Percentiles rank a stretch among this genome's conserved stretches.
These are phyloP conservation scores for Alternaria infectoria DNA, from an alignment of 2,329 filamentous ascomycete species.

Conservation along the genomic window DNA sequence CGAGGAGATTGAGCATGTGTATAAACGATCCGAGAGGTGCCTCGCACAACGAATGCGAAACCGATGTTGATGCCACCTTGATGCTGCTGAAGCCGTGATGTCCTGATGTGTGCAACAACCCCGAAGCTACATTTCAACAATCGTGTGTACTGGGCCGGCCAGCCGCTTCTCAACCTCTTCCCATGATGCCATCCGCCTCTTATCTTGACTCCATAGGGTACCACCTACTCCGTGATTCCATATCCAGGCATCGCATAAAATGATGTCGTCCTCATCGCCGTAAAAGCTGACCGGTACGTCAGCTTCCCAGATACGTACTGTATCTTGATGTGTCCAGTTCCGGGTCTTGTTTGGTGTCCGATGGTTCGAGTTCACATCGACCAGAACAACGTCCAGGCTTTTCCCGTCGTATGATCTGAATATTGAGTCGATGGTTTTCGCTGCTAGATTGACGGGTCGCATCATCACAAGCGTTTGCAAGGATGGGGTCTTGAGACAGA, in stretches of 20 bases:
- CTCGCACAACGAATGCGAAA: neutral
- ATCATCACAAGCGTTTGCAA: slow-evolving; percentile 29
- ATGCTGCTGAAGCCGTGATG: neutral
- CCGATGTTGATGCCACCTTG: neutral
- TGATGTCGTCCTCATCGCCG: slow-evolving; percentile 32
- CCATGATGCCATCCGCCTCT: slow-evolving; percentile 33
- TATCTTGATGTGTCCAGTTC: slow-evolving; percentile 28
- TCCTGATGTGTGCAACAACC: neutral
- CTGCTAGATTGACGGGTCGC: slow-evolving; percentile 16
- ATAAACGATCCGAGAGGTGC: neutral
- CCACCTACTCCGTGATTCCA: slow-evolving; percentile 32
- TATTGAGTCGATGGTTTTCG: slow-evolving; percentile 22
- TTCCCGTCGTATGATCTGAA: slow-evolving; percentile 28
- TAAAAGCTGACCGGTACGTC: slow-evolving; percentile 40
- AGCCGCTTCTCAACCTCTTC: slow-evolving; percentile 18
- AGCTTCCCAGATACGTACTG: slow-evolving; percentile 33
- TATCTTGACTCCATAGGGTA: slow-evolving; percentile 26
- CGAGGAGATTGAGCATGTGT: neutral
- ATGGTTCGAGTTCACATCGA: slow-evolving; percentile 35
- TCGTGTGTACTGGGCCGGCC: slow-evolving; percentile 16
- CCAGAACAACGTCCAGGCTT: slow-evolving; percentile 31
- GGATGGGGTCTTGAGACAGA: slow-evolving; percentile 23
- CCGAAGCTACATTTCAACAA: neutral
- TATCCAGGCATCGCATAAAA: slow-evolving; percentile 33
- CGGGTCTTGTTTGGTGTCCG: slow-evolving; percentile 24